Percentiles rank a stretch among this genome's conserved stretches.
Conservation (phyloP, 106 monocot species). For the Cymbidium sinense region DNA sequence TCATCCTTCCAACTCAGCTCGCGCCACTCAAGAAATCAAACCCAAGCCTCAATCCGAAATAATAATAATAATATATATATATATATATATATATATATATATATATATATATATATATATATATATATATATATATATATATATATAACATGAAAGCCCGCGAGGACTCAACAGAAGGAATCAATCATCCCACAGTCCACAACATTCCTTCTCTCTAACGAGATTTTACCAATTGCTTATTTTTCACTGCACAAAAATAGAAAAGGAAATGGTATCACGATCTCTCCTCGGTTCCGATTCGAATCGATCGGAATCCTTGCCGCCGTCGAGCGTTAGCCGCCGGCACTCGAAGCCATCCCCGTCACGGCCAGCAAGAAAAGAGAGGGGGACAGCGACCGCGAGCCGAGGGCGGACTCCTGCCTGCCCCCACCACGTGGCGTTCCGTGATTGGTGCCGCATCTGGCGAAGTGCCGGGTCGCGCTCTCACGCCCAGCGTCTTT, state of each 20-base stretch:
- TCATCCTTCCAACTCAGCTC: no score
- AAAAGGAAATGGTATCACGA: background rate
- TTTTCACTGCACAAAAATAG: background rate
- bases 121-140: no score
- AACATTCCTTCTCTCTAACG: background rate
- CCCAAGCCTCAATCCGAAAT: no score
- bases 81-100: no score
- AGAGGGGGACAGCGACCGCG: constrained; percentile 3
- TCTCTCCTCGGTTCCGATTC: background rate
- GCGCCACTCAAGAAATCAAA: no score
- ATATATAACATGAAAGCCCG: background rate
- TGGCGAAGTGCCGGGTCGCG: constrained; percentile 12
- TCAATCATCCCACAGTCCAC: no score
- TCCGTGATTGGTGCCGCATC: constrained; percentile 10
- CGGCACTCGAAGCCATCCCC: background rate
- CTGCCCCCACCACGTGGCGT: constrained; percentile 11
- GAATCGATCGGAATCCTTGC: background rate
- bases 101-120: no score
- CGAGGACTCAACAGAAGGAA: background rate
- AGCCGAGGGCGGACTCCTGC: background rate
- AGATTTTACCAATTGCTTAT: background rate
- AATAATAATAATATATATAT: no score
- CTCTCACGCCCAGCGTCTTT: background rate
- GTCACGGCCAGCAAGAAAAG: background rate
- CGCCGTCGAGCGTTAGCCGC: background rate